Conservation (phyloP, 2,329 filamentous ascomycete genomes). For the Colletotrichum scovillei region DNA sequence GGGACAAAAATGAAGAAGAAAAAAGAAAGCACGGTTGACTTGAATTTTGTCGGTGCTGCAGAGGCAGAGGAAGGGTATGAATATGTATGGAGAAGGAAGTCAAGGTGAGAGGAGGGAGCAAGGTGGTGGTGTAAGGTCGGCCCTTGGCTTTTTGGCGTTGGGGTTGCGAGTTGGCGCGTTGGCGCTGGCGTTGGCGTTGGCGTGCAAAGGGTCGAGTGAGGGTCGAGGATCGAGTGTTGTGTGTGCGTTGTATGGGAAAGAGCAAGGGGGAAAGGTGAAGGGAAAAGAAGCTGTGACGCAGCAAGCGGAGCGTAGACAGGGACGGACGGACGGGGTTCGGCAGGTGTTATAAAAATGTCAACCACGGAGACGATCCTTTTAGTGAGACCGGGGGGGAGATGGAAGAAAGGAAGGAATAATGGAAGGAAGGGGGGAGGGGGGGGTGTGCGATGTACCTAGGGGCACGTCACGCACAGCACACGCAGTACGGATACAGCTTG, state of each 20-base stretch:
- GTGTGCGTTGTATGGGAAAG: not conserved
- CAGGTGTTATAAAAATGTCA: constrained; percentile 37
- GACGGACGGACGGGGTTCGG: constrained; percentile 33
- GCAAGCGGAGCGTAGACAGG: constrained; percentile 31
- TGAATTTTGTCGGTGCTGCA: constrained; percentile 15
- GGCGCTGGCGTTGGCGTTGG: no score
- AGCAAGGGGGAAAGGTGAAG: constrained; percentile 19
- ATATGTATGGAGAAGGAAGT: constrained; percentile 13
- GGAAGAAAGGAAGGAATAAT: constrained; percentile 15
- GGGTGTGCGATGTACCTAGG: not conserved
- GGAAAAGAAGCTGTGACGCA: constrained; percentile 33
- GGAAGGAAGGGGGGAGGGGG: constrained; percentile 12
- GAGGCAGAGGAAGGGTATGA: constrained; percentile 32
- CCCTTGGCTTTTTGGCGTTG: not conserved
- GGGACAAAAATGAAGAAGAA: not conserved
- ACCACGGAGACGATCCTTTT: constrained; percentile 35
- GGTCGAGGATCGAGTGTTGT: not conserved
- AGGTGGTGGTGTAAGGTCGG: constrained; percentile 19
- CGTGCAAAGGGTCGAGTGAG: constrained; percentile 1
- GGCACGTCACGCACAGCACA: not conserved
- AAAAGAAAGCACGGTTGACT: constrained; percentile 25
- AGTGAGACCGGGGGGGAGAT: constrained; percentile 33
- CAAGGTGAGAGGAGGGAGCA: not conserved
- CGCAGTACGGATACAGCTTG: not conserved
- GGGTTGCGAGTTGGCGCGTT: not conserved